These are phyloP conservation scores for Kazachstania sp. DNA, from an alignment of 1,139 yeast species.

Conservation along the genomic window DNA sequence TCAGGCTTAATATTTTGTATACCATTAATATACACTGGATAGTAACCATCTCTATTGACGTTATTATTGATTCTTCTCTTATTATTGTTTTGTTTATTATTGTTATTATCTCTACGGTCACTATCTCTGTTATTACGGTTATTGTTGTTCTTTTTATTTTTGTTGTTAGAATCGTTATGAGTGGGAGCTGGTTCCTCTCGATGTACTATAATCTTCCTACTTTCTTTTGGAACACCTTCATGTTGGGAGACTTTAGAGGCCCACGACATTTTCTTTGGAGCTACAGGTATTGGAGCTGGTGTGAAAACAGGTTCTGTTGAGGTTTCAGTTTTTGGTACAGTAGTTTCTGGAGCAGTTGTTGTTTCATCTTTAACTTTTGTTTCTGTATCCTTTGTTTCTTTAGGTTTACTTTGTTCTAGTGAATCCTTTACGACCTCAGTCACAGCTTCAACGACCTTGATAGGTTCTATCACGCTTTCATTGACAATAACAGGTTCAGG, in stretches of 20 bases:
- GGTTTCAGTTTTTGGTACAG: neutral
- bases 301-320: neutral
- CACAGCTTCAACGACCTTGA: neutral
- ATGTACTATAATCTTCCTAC: conserved; percentile 4
- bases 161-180: neutral
- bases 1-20: conserved; percentile 26
- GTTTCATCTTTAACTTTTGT: neutral
- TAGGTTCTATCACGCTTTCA: neutral
- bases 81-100: conserved; percentile 20
- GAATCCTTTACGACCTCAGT: neutral
- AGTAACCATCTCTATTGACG: conserved; percentile 29
- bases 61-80: conserved; percentile 19
- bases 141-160: neutral
- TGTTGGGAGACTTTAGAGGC: conserved; percentile 4
- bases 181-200: neutral
- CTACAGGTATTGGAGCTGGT: neutral
- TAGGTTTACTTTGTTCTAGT: neutral
- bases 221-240: conserved; percentile 4
- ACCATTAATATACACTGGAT: conserved; percentile 27
- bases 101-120: too few relatives aligned
- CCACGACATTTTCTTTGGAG: conserved; percentile 6
- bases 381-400: neutral
- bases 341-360: too few relatives aligned
- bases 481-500: neutral
- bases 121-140: neutral